Base-by-base conservation (phyloP, 2,329 filamentous ascomycete genomes). In the Scedosporium dehoogii region DNA sequence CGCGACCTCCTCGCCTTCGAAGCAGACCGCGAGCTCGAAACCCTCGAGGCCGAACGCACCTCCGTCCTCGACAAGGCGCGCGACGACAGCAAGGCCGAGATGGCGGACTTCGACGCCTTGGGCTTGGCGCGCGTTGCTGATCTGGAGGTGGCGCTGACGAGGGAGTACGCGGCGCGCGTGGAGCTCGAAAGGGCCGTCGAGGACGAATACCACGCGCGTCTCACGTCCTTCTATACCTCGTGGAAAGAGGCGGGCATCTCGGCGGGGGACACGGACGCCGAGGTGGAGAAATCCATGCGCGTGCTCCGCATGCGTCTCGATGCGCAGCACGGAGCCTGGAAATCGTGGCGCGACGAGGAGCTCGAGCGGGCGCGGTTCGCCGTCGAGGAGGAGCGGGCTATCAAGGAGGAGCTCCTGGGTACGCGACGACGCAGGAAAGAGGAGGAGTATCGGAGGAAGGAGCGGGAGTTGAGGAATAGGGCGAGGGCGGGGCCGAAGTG, bases 111-210 rank as follows among this genome's bases (percentile, higher is more conserved):
- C 0, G 65, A 66, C 0, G 64, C 63, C 0, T 64, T 65, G 2
- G 69, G 71, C 0, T 66, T 68, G 6, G 67, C 63, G 1, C 73
- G 71, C 57, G 63, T 80, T 6, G 63, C 65, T 2, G 69, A 72
- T 1, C 70, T 71, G 23, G 74, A 80, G 65, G 62, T 65, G 0
- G 62, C 64, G 2, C 72, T 80, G 60, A 64, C 73, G 4, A 65
- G 66, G 5, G 80, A 84, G 42, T 79, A 78, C 65, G 69, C 69
- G 5, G 64, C 68, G 3, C 77, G 80, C 0, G 70, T 75, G 0
- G 67, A 67, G 1, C 71, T 75, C 53, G 81, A 84, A 67, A 69
- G 68, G 9, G 69, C 67, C 6, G 70, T 80, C 5, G 79, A 83
- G 65, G 71, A 74, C 3, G 69, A 74, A 38, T 84, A 84, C 66